Percentiles rank a stretch among this genome's conserved stretches.
phyloP scores from a whole-genome alignment of 2,329 filamentous ascomycete species.

The Diplodia sapinea region DNA sequence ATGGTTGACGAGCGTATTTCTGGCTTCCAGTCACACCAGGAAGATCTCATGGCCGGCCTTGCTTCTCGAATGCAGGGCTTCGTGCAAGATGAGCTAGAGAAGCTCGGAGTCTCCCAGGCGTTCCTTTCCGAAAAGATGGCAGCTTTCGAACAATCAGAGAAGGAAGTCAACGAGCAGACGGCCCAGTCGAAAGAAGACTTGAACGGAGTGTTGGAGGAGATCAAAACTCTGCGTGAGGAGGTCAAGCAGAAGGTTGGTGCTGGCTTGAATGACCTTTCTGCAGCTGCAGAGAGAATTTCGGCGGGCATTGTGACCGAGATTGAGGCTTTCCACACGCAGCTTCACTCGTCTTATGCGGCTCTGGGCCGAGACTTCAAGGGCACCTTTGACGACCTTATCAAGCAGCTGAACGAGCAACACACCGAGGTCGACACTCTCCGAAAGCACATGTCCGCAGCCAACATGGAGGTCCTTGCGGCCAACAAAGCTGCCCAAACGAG shows the following conservation, averaged over 20 bases:
- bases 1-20: slow-evolving; percentile 77
- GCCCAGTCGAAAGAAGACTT: slow-evolving; percentile 78
- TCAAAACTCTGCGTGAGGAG: slow-evolving; percentile 84
- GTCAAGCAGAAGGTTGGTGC: slow-evolving; percentile 86
- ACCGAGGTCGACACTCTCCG: slow-evolving; percentile 75
- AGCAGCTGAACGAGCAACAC: slow-evolving; percentile 76
- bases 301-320: slow-evolving; percentile 88
- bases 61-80: slow-evolving; percentile 77
- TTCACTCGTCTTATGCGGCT: slow-evolving; percentile 82
- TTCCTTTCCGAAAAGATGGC: slow-evolving; percentile 73
- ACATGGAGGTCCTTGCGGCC: slow-evolving; percentile 69
- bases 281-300: slow-evolving; percentile 85
- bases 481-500: slow-evolving; percentile 70
- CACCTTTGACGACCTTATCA: slow-evolving; percentile 80
- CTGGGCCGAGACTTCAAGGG: slow-evolving; percentile 85
- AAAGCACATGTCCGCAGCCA: slow-evolving; percentile 73
- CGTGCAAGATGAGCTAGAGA: slow-evolving; percentile 74
- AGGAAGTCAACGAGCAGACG: slow-evolving; percentile 71
- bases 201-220: slow-evolving; percentile 90
- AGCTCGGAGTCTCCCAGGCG: slow-evolving; percentile 71
- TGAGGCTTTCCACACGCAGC: slow-evolving; percentile 77
- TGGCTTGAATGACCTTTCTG: slow-evolving; percentile 81
- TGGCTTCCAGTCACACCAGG: slow-evolving; percentile 74
- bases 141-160: slow-evolving; percentile 70
- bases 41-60: slow-evolving; percentile 70